These are phyloP conservation scores for Diaporthe aspalathi DNA, from an alignment of 2,329 filamentous ascomycete genomes.

Conservation along the genomic window DNA sequence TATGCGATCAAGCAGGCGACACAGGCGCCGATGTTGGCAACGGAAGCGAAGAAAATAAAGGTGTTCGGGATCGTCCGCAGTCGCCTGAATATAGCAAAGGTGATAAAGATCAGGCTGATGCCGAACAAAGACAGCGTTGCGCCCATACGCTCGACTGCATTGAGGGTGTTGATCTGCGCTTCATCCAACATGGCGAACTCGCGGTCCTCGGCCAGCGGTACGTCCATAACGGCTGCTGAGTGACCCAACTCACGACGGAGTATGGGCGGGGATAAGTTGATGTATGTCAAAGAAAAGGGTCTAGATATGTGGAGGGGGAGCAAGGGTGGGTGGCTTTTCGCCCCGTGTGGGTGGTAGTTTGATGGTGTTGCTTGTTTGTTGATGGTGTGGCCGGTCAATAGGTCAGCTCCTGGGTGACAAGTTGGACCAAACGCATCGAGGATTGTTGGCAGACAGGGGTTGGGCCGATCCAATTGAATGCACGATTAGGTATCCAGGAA, in stretches of 20 bases:
- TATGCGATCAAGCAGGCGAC: slow-evolving; percentile 78
- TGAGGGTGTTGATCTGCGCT: slow-evolving; percentile 55
- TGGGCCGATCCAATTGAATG: not conserved
- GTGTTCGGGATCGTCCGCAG: slow-evolving; percentile 70
- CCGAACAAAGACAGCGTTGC: slow-evolving; percentile 64
- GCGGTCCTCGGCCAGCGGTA: slow-evolving; percentile 38
- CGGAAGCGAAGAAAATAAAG: slow-evolving; percentile 71
- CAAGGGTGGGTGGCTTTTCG: slow-evolving; percentile 35
- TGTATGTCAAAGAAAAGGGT: not conserved
- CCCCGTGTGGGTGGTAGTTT: slow-evolving; percentile 9
- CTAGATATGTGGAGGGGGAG: too few species aligned
- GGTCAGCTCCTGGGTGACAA: slow-evolving; percentile 15
- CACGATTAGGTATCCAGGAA: not conserved
- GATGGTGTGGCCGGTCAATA: slow-evolving; percentile 23
- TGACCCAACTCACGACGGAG: not conserved
- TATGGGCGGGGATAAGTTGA: slow-evolving; percentile 5
- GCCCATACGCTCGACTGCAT: slow-evolving; percentile 64
- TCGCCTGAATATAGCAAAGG: slow-evolving; percentile 62
- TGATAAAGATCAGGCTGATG: slow-evolving; percentile 63
- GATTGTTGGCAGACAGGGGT: not conserved
- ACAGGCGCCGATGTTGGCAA: slow-evolving; percentile 69
- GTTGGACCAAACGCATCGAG: not conserved
- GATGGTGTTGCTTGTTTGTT: slow-evolving; percentile 1
- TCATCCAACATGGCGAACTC: slow-evolving; percentile 39
- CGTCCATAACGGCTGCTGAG: slow-evolving; percentile 33